These are phyloP conservation scores for Hygrophorus russula DNA, from an alignment of 768 basidiomycete genomes.

Conservation along the genomic window DNA sequence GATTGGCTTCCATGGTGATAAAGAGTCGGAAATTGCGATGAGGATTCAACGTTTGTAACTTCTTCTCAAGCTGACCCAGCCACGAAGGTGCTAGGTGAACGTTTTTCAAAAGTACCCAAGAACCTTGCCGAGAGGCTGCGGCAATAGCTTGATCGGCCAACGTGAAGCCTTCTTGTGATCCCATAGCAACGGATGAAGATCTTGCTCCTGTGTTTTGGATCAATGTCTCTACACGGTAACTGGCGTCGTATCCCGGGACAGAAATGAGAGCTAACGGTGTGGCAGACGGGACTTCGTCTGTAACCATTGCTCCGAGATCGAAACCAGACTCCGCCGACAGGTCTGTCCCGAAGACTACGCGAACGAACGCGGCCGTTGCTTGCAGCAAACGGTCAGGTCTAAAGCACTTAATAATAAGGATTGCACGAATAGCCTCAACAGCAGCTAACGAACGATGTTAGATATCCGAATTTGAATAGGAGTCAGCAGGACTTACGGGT, in stretches of 20 bases:
- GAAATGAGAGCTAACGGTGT: constrained; percentile 88
- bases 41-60: constrained; percentile 83
- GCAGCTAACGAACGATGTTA: constrained; percentile 34
- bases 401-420: constrained; percentile 81
- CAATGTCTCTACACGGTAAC: constrained; percentile 86
- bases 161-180: constrained; percentile 94
- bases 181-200: constrained; percentile 93
- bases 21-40: constrained; percentile 92
- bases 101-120: constrained; percentile 96
- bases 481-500: constrained; percentile 46
- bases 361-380: constrained; percentile 67
- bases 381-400: constrained; percentile 88
- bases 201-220: constrained; percentile 66
- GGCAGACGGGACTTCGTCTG: constrained; percentile 64
- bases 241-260: constrained; percentile 96
- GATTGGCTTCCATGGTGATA: constrained; percentile 96
- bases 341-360: constrained; percentile 68
- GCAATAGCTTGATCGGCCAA: constrained; percentile 95
- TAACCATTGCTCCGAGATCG: constrained; percentile 69
- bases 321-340: constrained; percentile 64
- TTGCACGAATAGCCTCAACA: constrained; percentile 60
- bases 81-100: constrained; percentile 93
- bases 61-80: constrained; percentile 95
- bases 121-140: constrained; percentile 81
- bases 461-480: background rate